phyloP scores from a whole-genome alignment of 805 yeast genomes.

The Myxozyma melibiosi region DNA sequence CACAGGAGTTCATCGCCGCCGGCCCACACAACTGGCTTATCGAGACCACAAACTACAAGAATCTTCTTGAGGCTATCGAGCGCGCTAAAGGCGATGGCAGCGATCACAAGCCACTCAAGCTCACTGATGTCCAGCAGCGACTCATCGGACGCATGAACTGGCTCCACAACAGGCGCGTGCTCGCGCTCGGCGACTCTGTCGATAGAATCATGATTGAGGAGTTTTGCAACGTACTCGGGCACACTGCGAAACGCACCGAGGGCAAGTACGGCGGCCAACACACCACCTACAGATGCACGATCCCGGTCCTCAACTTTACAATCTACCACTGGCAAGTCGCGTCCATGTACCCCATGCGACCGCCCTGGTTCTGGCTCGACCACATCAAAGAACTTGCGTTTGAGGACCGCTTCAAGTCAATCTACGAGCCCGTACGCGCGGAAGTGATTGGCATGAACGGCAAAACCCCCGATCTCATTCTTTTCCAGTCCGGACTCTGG shows the following conservation, averaged over 20 bases:
- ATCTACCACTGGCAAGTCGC: constrained; percentile 32
- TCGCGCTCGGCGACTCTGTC: constrained; percentile 30
- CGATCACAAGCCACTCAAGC: neutral
- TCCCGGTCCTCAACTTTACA: constrained; percentile 23
- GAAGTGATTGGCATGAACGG: constrained; percentile 25
- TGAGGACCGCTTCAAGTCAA: constrained; percentile 25
- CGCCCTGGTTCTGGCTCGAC: constrained; percentile 31
- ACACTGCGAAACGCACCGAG: neutral
- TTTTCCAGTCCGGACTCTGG: constrained; percentile 31
- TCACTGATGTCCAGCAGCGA: constrained; percentile 9
- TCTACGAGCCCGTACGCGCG: constrained; percentile 17
- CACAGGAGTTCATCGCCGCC: neutral
- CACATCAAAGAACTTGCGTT: constrained; percentile 27
- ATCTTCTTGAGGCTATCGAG: constrained; percentile 1
- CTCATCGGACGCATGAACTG: constrained; percentile 24
- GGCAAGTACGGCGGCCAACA: constrained; percentile 25
- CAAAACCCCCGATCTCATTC: constrained; percentile 21
- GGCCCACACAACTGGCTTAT: constrained; percentile 26
- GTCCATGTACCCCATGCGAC: constrained; percentile 26
- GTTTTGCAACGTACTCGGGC: constrained; percentile 17
- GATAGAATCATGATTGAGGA: constrained; percentile 30
- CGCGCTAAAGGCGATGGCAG: neutral
- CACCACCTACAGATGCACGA: constrained; percentile 23
- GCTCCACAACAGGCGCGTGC: constrained; percentile 28
- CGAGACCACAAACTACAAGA: constrained; percentile 7